Conservation (phyloP, 768 basidiomycete species). For the Collybiopsis luxurians region DNA sequence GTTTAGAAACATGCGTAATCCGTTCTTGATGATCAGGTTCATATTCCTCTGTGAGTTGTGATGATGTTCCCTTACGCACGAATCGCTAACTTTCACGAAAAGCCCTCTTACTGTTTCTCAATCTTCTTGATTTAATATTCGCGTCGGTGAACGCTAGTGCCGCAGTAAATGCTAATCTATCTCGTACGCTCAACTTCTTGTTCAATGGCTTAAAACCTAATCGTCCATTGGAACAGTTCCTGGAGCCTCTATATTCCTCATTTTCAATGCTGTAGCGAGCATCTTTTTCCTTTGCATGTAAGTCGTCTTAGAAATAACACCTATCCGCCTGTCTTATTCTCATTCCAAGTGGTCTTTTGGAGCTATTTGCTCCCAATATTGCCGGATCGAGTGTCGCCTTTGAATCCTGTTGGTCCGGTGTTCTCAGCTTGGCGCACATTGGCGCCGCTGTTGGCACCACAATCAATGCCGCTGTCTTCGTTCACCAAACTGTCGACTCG, state of each 20-base stretch:
- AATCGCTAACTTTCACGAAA: background rate
- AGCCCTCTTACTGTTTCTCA: conserved; percentile 51
- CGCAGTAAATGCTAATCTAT: conserved; percentile 26
- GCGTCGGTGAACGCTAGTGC: conserved; percentile 55
- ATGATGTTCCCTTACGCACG: background rate
- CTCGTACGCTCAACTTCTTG: conserved; percentile 28
- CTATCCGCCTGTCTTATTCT: background rate
- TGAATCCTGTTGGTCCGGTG: conserved; percentile 56
- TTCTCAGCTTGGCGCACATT: conserved; percentile 47
- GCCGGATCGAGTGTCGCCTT: conserved; percentile 42
- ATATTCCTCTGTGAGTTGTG: conserved; percentile 53
- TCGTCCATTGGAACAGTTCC: conserved; percentile 32
- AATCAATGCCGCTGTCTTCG: conserved; percentile 11
- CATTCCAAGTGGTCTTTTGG: conserved; percentile 30
- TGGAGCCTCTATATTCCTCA: conserved; percentile 44
- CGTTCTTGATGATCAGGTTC: conserved; percentile 56
- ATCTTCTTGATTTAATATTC: conserved; percentile 50
- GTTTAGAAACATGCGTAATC: conserved; percentile 36
- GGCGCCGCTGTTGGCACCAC: conserved; percentile 7
- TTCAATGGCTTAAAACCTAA: background rate
- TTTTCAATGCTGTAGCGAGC: conserved; percentile 42
- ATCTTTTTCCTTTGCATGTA: conserved; percentile 35
- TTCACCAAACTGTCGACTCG: conserved; percentile 27
- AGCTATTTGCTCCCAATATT: conserved; percentile 16
- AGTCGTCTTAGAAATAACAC: conserved; percentile 13